phyloP scores from a whole-genome alignment of 1,284 basidiomycete genomes.

The Leccinum angustisporum region DNA sequence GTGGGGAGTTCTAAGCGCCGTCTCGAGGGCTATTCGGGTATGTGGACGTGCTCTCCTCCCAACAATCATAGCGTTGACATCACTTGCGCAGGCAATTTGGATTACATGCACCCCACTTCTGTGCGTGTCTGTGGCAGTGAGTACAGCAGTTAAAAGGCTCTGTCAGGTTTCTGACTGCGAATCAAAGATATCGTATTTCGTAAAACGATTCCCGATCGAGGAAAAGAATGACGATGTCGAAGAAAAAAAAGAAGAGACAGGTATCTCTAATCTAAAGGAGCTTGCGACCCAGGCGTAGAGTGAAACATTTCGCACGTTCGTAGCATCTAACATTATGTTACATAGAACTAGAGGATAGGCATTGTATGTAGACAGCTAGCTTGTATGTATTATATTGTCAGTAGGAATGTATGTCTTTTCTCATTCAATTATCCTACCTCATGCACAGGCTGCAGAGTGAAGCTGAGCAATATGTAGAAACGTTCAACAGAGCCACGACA shows the following conservation, averaged over 20 bases:
- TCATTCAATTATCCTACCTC: neutral
- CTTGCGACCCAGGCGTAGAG: constrained; percentile 19
- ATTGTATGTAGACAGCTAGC: neutral
- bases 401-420: neutral
- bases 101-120: constrained; percentile 59
- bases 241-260: constrained; percentile 22
- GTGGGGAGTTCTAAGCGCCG: constrained; percentile 41
- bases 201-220: constrained; percentile 31
- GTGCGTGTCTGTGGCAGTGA: constrained; percentile 52
- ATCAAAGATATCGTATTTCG: constrained; percentile 31
- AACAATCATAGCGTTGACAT: constrained; percentile 13
- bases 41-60: constrained; percentile 12
- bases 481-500: neutral
- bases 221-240: constrained; percentile 13
- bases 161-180: constrained; percentile 24
- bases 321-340: constrained; percentile 19
- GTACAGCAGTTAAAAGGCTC: constrained; percentile 10
- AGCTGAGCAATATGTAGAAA: neutral
- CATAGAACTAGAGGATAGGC: constrained; percentile 13
- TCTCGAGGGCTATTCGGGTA: constrained; percentile 58
- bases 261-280: constrained; percentile 5
- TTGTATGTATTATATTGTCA: constrained; percentile 1
- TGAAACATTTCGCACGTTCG: constrained; percentile 2
- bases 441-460: neutral
- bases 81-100: constrained; percentile 53